A percentile compares a stretch with the other conserved stretches of the same genome.
These are phyloP conservation scores for Hyphodiscus sp. DNA, from an alignment of 2,329 filamentous ascomycete species.

Conservation along the genomic window DNA sequence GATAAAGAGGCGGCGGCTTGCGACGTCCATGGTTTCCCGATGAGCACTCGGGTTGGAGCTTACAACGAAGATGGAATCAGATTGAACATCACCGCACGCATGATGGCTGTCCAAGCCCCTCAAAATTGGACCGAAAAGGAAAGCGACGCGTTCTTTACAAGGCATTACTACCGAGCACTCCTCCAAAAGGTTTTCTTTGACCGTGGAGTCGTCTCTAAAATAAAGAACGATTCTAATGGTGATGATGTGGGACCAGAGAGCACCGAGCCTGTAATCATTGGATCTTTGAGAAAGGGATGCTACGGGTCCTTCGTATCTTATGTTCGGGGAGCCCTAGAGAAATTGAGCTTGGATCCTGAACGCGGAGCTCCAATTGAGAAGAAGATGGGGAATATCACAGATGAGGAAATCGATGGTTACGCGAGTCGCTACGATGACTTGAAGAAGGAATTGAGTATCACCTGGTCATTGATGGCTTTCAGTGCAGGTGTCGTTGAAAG, in stretches of 20 bases:
- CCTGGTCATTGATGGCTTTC: slow-evolving; percentile 96
- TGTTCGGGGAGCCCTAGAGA: slow-evolving; percentile 71
- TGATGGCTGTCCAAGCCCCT: slow-evolving; percentile 97
- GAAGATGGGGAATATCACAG: slow-evolving; percentile 62
- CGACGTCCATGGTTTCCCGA: slow-evolving; percentile 89
- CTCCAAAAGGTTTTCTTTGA: slow-evolving; percentile 92
- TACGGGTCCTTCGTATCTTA: slow-evolving; percentile 73
- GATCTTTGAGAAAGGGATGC: slow-evolving; percentile 72
- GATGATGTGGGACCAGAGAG: slow-evolving; percentile 34
- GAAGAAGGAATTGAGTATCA: slow-evolving; percentile 75
- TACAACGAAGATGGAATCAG: slow-evolving; percentile 59
- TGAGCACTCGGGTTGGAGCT: slow-evolving; percentile 65
- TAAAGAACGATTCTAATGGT: slow-evolving; percentile 10
- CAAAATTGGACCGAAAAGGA: slow-evolving; percentile 81
- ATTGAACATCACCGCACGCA: slow-evolving; percentile 91
- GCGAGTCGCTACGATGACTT: slow-evolving; percentile 55
- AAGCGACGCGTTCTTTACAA: slow-evolving; percentile 80
- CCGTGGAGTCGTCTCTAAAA: slow-evolving; percentile 63
- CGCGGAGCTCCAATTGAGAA: slow-evolving; percentile 55
- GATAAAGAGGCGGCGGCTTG: slow-evolving; percentile 61
- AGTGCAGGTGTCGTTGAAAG: slow-evolving; percentile 86
- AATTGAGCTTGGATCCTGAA: slow-evolving; percentile 57
- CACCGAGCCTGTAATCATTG: slow-evolving; percentile 79
- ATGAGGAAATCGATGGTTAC: slow-evolving; percentile 70
- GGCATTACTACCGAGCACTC: slow-evolving; percentile 88